These are phyloP conservation scores for Saccharomycopsis synnaedendra DNA, from an alignment of 805 yeast genomes.

Conservation along the genomic window DNA sequence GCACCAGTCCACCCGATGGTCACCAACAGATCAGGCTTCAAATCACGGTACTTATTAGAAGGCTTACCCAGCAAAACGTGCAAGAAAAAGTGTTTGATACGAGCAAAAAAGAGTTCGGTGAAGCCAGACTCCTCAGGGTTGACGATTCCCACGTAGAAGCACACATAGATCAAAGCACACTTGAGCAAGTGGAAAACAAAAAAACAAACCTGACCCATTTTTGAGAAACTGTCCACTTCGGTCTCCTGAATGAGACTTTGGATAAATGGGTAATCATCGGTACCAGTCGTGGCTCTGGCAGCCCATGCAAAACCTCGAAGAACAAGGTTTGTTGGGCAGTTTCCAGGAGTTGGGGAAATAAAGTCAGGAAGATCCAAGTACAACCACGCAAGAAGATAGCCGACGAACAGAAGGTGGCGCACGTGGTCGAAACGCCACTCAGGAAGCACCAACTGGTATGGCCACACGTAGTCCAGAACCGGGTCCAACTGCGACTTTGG, in stretches of 20 bases:
- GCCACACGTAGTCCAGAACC: slow-evolving; percentile 61
- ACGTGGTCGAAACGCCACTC: slow-evolving; percentile 44
- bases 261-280: slow-evolving; percentile 33
- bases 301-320: slow-evolving; percentile 23
- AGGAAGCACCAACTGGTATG: slow-evolving; percentile 82
- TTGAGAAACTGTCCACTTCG: slow-evolving; percentile 26
- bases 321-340: slow-evolving; percentile 58
- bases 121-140: slow-evolving; percentile 59
- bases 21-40: slow-evolving; percentile 33
- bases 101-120: slow-evolving; percentile 14
- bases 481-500: slow-evolving; percentile 20
- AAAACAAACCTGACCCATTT: slow-evolving; percentile 50
- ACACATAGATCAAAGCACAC: slow-evolving; percentile 38
- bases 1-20: slow-evolving; percentile 93
- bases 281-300: slow-evolving; percentile 21
- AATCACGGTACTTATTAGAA: slow-evolving; percentile 8
- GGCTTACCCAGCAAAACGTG: neutral
- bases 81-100: slow-evolving; percentile 17
- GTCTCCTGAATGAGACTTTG: slow-evolving; percentile 38
- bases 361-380: slow-evolving; percentile 89
- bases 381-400: slow-evolving; percentile 53
- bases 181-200: slow-evolving; percentile 66
- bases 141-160: slow-evolving; percentile 58
- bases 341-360: slow-evolving; percentile 87
- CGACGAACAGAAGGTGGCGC: slow-evolving; percentile 27